A percentile compares a stretch with the other conserved stretches of the same genome.
These are phyloP conservation scores for Malus hybrid DNA, from an alignment of 331 rosid genomes.

Conservation along the genomic window DNA sequence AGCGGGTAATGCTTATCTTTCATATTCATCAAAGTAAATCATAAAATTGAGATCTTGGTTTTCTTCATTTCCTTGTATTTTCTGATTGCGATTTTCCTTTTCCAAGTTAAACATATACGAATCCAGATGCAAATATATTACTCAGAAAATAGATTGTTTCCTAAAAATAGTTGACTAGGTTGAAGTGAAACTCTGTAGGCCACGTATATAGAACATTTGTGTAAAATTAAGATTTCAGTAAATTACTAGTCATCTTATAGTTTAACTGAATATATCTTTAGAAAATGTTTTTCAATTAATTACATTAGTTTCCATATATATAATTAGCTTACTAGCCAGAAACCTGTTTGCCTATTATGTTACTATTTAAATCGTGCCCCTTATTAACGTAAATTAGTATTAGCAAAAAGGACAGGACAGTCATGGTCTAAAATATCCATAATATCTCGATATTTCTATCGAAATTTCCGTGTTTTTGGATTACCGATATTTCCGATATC, in stretches of 20 bases:
- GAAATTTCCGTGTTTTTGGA: too few species aligned
- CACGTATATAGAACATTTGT: background rate
- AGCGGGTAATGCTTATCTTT: background rate
- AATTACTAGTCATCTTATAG: background rate
- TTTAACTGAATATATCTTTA: background rate
- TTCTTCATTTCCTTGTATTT: background rate
- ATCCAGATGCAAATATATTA: background rate
- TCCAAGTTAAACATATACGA: background rate
- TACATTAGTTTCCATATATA: too few species aligned
- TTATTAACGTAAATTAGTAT: too few species aligned
- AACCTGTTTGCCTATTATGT: too few species aligned
- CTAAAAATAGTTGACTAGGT: background rate
- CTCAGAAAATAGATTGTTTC: background rate
- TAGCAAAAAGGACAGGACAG: too few species aligned
- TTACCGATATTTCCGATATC: too few species aligned
- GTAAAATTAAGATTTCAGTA: background rate
- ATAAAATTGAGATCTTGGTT: background rate
- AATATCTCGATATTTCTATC: too few species aligned
- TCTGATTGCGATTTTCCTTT: background rate
- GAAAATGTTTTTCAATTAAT: too few species aligned
- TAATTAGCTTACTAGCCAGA: too few species aligned
- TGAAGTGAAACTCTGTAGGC: background rate
- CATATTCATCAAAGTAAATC: background rate
- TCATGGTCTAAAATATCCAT: too few species aligned
- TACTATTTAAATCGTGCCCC: too few species aligned